These are phyloP conservation scores for Flaveria robusta DNA, from an alignment of 129 eudicot genomes.

Conservation along the genomic window DNA sequence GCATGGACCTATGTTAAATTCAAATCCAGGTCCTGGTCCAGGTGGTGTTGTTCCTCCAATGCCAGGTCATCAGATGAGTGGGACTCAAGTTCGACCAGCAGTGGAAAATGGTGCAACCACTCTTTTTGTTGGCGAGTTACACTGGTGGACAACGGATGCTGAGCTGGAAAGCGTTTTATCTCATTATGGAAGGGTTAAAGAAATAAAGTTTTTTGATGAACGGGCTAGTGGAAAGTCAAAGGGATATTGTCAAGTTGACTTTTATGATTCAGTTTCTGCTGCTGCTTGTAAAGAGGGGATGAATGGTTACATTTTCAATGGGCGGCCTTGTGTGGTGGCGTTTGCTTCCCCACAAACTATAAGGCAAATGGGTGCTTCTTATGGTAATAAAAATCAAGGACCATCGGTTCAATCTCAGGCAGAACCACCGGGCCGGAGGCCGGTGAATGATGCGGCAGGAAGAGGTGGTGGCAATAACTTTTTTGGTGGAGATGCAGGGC, in stretches of 20 bases:
- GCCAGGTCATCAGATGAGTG: slow-evolving; percentile 42
- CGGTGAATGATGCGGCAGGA: slow-evolving; percentile 67
- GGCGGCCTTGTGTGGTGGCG: slow-evolving; percentile 92
- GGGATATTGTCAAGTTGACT: slow-evolving; percentile 96
- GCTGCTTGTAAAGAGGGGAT: slow-evolving; percentile 92
- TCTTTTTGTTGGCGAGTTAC: slow-evolving; percentile 89
- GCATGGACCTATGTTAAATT: slow-evolving; percentile 42
- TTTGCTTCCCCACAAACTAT: slow-evolving; percentile 90
- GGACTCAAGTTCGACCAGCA: slow-evolving; percentile 52
- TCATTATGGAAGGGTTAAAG: slow-evolving; percentile 89
- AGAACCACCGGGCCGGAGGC: slow-evolving; percentile 68
- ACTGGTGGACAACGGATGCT: slow-evolving; percentile 99
- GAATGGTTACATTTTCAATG: slow-evolving; percentile 78
- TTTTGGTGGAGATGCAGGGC: slow-evolving; percentile 72
- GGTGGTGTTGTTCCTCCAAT: slow-evolving; percentile 52
- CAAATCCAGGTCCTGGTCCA: slow-evolving; percentile 43
- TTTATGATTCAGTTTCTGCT: slow-evolving; percentile 66
- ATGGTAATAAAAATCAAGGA: slow-evolving; percentile 61
- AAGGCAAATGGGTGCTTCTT: slow-evolving; percentile 79
- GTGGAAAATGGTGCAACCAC: slow-evolving; percentile 71
- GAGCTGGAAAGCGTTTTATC: slow-evolving; percentile 81
- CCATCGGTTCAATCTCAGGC: slow-evolving; percentile 66
- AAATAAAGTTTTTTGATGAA: slow-evolving; percentile 89
- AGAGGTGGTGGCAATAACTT: slow-evolving; percentile 71
- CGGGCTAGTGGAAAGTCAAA: slow-evolving; percentile 96